Evolutionary conservation across 106 monocot species (phyloP), one percentile per base, ranked within the genome.

Genomic region (Platanthera guangdongensis): DNA sequence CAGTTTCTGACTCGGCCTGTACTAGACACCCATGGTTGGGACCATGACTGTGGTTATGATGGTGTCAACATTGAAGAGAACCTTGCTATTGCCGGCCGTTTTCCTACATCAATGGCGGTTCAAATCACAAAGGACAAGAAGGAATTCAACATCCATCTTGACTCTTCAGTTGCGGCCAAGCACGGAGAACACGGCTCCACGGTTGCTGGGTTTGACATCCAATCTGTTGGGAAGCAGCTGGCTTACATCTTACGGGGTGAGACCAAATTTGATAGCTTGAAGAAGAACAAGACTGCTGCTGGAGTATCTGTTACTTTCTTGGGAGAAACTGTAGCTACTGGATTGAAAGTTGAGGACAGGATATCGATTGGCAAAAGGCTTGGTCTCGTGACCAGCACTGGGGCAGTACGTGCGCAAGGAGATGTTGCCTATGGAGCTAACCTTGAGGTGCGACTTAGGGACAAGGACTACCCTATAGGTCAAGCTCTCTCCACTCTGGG

Each of bases 121-220:
- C 94, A 97, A 72, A 83, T 97, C 39, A 97, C 96, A 9, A 97
- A 97, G 73, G 94, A 94, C 71, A 97, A 97, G 71, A 97, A 94
- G 80, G 94, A 97, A 45, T 97, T 94, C 73, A 90, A 76, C 79
- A 88, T 97, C 52, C 91, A 94, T 73, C 52, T 97, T 60, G 94
- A 94, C 54, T 97, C 97, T 14, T 91, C 94, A 0, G 47, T 94
- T 52, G 72, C 97, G 8, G 86, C 89, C 52, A 97, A 94, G 65
- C 94, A 89, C 78, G 94, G 94, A 55, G 88, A 88, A 53, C 87
- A 86, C 80, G 89, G 83, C 9, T 97, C 97, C 1, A 84, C 84
- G 8, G 89, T 97, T 77, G 88, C 87, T 71, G 91, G 94, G 16
- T 94, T 97, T 75, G 94, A 94, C 64, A 81, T 97, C 68, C 97